phyloP scores from a whole-genome alignment of 441 rosid species.

The Adansonia rubrostipa region DNA sequence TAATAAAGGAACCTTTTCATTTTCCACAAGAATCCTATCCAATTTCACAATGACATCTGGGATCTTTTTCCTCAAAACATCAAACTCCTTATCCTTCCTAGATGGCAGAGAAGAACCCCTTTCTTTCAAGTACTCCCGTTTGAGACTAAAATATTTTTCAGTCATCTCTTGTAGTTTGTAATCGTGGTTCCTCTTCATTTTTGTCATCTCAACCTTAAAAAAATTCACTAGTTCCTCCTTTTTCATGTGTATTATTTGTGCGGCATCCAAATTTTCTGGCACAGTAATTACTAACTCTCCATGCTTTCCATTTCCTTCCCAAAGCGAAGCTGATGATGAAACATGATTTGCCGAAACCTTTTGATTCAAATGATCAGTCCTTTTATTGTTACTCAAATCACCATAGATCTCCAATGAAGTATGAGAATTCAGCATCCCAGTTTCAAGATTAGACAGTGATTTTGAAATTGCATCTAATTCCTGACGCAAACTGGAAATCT shows the following conservation, averaged over 20 bases:
- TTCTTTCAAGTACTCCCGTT: slow-evolving; percentile 67
- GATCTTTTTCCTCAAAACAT: slow-evolving; percentile 70
- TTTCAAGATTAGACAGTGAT: slow-evolving; percentile 54
- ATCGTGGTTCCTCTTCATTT: slow-evolving; percentile 86
- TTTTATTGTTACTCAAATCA: slow-evolving; percentile 40
- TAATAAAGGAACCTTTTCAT: slow-evolving; percentile 45
- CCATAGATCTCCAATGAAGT: slow-evolving; percentile 59
- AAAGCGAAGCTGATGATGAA: slow-evolving; percentile 41
- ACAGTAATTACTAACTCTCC: slow-evolving; percentile 48
- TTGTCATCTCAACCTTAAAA: slow-evolving; percentile 73
- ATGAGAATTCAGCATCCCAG: slow-evolving; percentile 51
- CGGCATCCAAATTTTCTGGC: slow-evolving; percentile 59
- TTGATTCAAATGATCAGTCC: slow-evolving; percentile 52
- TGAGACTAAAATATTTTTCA: slow-evolving; percentile 64
- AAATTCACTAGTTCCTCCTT: slow-evolving; percentile 52
- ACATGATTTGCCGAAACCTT: slow-evolving; percentile 60
- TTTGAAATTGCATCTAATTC: slow-evolving; percentile 71
- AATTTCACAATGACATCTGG: slow-evolving; percentile 61
- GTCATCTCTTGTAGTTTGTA: slow-evolving; percentile 60
- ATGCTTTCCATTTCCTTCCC: slow-evolving; percentile 73
- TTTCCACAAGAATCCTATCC: slow-evolving; percentile 63
- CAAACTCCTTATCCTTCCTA: slow-evolving; percentile 81
- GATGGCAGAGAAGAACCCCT: slow-evolving; percentile 50
- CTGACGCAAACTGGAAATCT: slow-evolving; percentile 66
- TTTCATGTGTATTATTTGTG: slow-evolving; percentile 47